Conservation (phyloP, 768 basidiomycete species). For the Ramaria sp. region DNA sequence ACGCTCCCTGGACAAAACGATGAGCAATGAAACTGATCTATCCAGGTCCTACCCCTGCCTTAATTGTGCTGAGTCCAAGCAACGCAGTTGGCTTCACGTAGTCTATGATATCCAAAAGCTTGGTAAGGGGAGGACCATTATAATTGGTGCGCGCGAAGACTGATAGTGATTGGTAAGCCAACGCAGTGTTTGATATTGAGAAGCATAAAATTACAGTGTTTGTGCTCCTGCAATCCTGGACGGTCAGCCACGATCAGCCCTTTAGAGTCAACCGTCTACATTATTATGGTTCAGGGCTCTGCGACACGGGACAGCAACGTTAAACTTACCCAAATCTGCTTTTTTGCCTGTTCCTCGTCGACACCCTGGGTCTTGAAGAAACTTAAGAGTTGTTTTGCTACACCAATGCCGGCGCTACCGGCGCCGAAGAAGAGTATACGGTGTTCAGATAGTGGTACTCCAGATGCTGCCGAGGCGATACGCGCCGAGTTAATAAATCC, state of each 20-base stretch:
- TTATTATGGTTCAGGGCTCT: neutral
- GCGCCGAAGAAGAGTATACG: conserved; percentile 36
- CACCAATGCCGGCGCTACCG: conserved; percentile 33
- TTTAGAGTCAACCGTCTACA: conserved; percentile 27
- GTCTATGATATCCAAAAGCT: conserved; percentile 28
- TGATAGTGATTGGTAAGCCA: neutral
- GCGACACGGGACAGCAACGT: neutral
- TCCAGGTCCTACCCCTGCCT: conserved; percentile 16
- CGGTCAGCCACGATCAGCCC: conserved; percentile 33
- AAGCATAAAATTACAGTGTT: conserved; percentile 17
- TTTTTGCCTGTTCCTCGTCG: conserved; percentile 27
- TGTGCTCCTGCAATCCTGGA: conserved; percentile 30
- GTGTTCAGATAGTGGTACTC: conserved; percentile 26
- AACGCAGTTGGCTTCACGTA: conserved; percentile 34
- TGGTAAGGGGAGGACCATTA: conserved; percentile 23
- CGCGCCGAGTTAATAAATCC: conserved; percentile 31
- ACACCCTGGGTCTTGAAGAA: conserved; percentile 30
- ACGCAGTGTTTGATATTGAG: neutral
- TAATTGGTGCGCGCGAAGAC: conserved; percentile 30
- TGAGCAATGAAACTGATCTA: neutral
- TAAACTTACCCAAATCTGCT: conserved; percentile 25
- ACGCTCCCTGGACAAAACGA: conserved; percentile 12
- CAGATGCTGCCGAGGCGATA: conserved; percentile 20
- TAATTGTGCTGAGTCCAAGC: conserved; percentile 32
- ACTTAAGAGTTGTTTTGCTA: conserved; percentile 30